Percentiles rank a stretch among this genome's conserved stretches.
Evolutionary conservation across 2,329 filamentous ascomycete genomes (phyloP).

Genomic region (Fusarium euwallaceae): DNA sequence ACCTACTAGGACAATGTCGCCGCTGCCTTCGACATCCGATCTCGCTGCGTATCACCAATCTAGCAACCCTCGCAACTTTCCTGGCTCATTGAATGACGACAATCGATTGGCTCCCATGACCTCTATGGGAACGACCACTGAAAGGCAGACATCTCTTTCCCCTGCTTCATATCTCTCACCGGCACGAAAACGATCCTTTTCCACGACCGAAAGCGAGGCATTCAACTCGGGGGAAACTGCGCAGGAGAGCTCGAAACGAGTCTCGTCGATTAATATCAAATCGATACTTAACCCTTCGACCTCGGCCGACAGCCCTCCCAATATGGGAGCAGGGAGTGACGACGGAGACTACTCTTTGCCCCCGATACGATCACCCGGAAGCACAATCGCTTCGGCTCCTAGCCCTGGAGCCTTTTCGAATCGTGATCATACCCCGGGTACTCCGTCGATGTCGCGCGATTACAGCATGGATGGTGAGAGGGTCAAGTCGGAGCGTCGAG

Average conservation of each 20-base stretch:
- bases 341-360: constrained; percentile 57
- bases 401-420: constrained; percentile 58
- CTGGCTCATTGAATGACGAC: constrained; percentile 64
- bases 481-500: constrained; percentile 72
- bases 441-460: constrained; percentile 38
- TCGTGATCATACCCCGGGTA: constrained; percentile 46
- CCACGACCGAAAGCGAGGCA: constrained; percentile 68
- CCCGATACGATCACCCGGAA: constrained; percentile 59
- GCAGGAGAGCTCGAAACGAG: constrained; percentile 68
- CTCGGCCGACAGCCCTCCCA: constrained; percentile 41
- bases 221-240: constrained; percentile 53
- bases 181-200: constrained; percentile 77
- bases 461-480: constrained; percentile 61
- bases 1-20: constrained; percentile 59
- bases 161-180: constrained; percentile 72
- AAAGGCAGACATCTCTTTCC: constrained; percentile 70
- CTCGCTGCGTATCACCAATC: constrained; percentile 67
- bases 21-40: constrained; percentile 58
- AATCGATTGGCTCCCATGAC: constrained; percentile 70
- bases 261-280: constrained; percentile 83
- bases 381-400: constrained; percentile 55
- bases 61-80: constrained; percentile 53
- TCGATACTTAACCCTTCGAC: constrained; percentile 76
- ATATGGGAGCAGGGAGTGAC: constrained; percentile 50
- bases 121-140: constrained; percentile 59